Base-by-base conservation (phyloP, 805 yeast species). In the Zygosaccharomyces gambellarensis region DNA sequence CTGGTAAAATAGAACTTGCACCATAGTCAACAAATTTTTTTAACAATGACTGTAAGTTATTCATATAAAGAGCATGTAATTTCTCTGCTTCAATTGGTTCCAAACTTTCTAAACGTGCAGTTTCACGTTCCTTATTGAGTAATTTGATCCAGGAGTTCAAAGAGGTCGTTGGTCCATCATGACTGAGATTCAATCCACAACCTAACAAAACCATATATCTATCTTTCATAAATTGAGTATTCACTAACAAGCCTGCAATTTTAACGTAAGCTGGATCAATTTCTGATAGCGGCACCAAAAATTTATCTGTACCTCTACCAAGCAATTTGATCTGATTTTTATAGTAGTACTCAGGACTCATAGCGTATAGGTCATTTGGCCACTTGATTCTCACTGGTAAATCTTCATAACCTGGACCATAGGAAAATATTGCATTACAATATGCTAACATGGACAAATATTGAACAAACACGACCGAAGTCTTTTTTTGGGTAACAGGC, bases 301-400 rank as follows among this genome's bases (percentile, higher is more conserved):
- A 67, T 11, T 63, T 55, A 9, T 58, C 54, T 17, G 60, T 52
- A 10, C 58, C 54, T 29, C 51, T 56, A 3, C 58, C 60, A 3
- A 60, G 39, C 22, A 67, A 34, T 19, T 57, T 49, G 27, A 64
- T 52, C 2, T 62, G 56, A 3, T 63, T 63, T 17, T 62, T 56
- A 1, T 63, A 61, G 39, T 76, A 76, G 55, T 71, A 78, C 47
- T 81, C 82, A 0, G 95, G 95, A 48, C 79, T 81, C 58, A 81
- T 64, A 3, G 85, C 81, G 62, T 88, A 94, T 11, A 94, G 71
- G 66, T 94, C 99, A 64, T 94, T 94, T 1, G 99, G 99, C 99
- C 99, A 94, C 64, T 94, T 94, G 51, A 94, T 76, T 45, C 81
- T 76, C 12, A 92, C 74, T 0, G 96, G 97, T 57, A 94, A 68